Percentiles rank a stretch among this genome's conserved stretches.
phyloP scores from a whole-genome alignment of 2,329 filamentous ascomycete species.

The Pseudogymnoascus sp. region DNA sequence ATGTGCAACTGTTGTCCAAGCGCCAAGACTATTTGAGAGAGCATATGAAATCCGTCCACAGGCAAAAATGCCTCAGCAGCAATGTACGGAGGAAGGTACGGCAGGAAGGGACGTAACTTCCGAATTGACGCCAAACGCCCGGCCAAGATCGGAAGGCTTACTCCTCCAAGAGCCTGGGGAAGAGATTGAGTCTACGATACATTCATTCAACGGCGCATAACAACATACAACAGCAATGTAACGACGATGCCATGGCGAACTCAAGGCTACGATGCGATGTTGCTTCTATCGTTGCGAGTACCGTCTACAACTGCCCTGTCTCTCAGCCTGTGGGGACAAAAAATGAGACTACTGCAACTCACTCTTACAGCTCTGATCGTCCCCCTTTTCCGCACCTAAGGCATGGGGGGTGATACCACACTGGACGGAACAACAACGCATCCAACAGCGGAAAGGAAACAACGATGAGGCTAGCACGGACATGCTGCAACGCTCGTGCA shows the following conservation, averaged over 20 bases:
- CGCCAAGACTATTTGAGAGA: not conserved
- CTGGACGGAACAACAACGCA: not conserved
- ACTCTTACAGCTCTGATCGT: not conserved
- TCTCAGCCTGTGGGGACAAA: not conserved
- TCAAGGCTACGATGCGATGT: not conserved
- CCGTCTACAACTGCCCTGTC: not conserved
- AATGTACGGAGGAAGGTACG: not conserved
- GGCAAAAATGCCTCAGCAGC: slow-evolving; percentile 5
- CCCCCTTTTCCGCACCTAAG: not conserved
- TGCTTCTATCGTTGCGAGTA: not conserved
- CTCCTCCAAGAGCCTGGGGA: not conserved
- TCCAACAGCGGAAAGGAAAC: not conserved
- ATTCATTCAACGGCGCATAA: not conserved
- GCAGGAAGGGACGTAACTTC: slow-evolving; percentile 1
- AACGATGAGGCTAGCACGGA: not conserved
- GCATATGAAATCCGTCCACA: not conserved
- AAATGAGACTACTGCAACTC: not conserved
- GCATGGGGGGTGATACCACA: not conserved
- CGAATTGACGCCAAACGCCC: slow-evolving; percentile 3
- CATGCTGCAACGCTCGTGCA: not conserved
- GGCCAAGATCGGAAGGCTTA: not conserved
- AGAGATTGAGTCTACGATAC: not conserved
- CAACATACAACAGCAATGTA: not conserved
- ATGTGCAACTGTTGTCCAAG: not conserved
- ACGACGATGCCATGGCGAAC: not conserved